Evolutionary conservation across 129 eudicot genomes (phyloP).

Genomic region (Helianthus tuberosus): DNA sequence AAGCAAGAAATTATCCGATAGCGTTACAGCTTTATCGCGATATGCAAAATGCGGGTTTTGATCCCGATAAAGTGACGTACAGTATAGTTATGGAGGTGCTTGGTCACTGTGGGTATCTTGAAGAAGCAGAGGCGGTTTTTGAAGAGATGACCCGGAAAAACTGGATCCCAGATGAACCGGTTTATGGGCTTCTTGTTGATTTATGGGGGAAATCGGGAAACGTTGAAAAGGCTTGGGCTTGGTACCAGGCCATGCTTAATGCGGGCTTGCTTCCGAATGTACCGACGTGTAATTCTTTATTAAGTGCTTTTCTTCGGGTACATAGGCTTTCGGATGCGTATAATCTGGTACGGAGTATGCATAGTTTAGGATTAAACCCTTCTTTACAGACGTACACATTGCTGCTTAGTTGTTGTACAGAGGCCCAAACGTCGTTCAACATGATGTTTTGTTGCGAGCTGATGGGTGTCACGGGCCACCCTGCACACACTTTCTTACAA

Average conservation of each 20-base stretch:
- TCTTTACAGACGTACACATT: constrained; percentile 88
- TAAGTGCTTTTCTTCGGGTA: constrained; percentile 89
- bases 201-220: constrained; percentile 96
- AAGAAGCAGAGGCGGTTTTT: constrained; percentile 92
- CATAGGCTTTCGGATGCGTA: constrained; percentile 86
- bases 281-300: constrained; percentile 94
- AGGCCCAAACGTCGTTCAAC: constrained; percentile 79
- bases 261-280: constrained; percentile 92
- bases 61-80: constrained; percentile 96
- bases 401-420: constrained; percentile 93
- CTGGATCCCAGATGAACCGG: constrained; percentile 97
- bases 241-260: constrained; percentile 90
- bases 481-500: constrained; percentile 74
- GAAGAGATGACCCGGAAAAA: constrained; percentile 87
- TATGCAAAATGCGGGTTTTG: constrained; percentile 82
- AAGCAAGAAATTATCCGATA: constrained; percentile 84
- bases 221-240: constrained; percentile 84
- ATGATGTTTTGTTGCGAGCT: constrained; percentile 80
- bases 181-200: constrained; percentile 94
- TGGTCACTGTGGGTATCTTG: constrained; percentile 95
- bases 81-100: constrained; percentile 97
- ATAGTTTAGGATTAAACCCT: constrained; percentile 70
- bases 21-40: constrained; percentile 79
- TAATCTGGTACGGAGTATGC: constrained; percentile 76
- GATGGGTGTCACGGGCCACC: constrained; percentile 89